Conservation (phyloP, 2,329 filamentous ascomycete genomes). For the Aspergillus fumigatus region DNA sequence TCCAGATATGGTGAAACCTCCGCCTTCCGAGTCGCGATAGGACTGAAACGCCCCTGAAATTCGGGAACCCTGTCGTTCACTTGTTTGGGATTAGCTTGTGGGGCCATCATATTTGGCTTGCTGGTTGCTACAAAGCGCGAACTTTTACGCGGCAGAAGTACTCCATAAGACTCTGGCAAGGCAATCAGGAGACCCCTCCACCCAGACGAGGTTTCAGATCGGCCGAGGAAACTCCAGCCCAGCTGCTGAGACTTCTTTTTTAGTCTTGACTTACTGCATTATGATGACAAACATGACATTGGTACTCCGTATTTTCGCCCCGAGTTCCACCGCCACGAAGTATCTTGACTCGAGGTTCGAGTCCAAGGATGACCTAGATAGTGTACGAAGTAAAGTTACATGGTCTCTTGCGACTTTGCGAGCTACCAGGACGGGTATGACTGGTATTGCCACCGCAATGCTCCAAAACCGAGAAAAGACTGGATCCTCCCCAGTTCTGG, state of each 20-base stretch:
- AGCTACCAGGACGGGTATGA: background rate
- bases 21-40: constrained; percentile 15
- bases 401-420: too few relatives aligned
- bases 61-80: constrained; percentile 6
- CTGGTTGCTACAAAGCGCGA: background rate
- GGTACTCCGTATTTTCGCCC: background rate
- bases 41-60: constrained; percentile 7
- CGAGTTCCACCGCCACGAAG: background rate
- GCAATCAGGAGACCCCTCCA: background rate
- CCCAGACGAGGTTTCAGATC: background rate
- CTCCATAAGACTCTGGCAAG: background rate
- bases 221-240: background rate
- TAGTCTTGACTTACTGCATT: background rate
- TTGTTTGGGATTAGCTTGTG: background rate
- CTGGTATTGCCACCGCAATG: background rate
- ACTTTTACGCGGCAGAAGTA: background rate
- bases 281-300: background rate
- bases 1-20: constrained; percentile 20
- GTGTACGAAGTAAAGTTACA: too few relatives aligned
- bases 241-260: background rate
- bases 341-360: background rate
- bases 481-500: background rate
- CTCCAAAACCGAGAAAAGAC: background rate
- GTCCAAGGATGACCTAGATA: too few relatives aligned
- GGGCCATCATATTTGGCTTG: background rate